Base-by-base conservation (phyloP, 2,329 filamentous ascomycete species). In the Biscogniauxia marginata region DNA sequence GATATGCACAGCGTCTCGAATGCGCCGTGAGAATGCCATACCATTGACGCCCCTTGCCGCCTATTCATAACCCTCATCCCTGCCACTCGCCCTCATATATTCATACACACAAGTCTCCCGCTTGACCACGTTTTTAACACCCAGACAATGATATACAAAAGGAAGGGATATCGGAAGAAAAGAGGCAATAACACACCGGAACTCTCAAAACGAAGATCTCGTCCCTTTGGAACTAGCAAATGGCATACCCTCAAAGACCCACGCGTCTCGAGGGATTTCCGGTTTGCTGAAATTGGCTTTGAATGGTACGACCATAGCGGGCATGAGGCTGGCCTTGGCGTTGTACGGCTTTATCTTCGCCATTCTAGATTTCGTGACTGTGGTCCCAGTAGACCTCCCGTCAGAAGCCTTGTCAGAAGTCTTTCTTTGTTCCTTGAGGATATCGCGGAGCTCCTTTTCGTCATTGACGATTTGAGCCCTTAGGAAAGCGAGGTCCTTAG, bases 381-480 rank as follows among this genome's bases (percentile, higher is more conserved):
- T 44, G 5, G 50, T 52, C 8, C 57, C 55, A 9, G 53, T 56
- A 5, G 55, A 51, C 56, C 50, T 21, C 62, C 61, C 19, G 62
- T 53, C 23, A 63, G 63, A 34, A 4, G 63, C 49, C 62, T 61
- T 19, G 62, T 53, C 23, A 63, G 63, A 34, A 4, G 63, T 48
- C 65, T 79, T 81, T 56, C 74, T 80, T 53, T 79, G 71, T 1
- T 86, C 82, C 59, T 84, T 88, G 63, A 96, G 73, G 44, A 96
- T 86, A 0, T 88, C 81, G 11, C 80, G 80, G 1, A 98, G 77
- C 69, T 97, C 93, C 23, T 83, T 75, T 45, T 96, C 90, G 53
- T 86, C 80, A 30, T 79, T 83, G 5, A 86, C 84, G 64, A 97
- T 95, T 72, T 99, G 95, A 0, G 95, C 93, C 65, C 84, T 87